A percentile compares a stretch with the other conserved stretches of the same genome.
Conservation (phyloP, 768 basidiomycete genomes). For the Termitomyces sp. region DNA sequence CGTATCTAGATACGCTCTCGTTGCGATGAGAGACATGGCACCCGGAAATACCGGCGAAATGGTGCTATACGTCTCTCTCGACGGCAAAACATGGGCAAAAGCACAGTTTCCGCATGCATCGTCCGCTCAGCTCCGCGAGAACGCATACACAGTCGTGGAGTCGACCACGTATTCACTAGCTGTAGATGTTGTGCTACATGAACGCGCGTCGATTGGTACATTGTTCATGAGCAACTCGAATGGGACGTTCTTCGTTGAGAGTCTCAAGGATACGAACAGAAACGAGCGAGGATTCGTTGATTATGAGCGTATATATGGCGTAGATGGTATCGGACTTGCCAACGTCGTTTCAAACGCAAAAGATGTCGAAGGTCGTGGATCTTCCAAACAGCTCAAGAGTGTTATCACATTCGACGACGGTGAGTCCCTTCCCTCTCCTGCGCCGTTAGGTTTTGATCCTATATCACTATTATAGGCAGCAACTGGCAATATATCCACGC, state of each 20-base stretch:
- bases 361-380: slow-evolving; percentile 69
- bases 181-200: slow-evolving; percentile 84
- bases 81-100: slow-evolving; percentile 80
- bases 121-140: slow-evolving; percentile 73
- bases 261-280: slow-evolving; percentile 87
- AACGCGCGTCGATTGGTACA: slow-evolving; percentile 68
- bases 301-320: slow-evolving; percentile 80
- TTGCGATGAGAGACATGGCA: slow-evolving; percentile 72
- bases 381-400: slow-evolving; percentile 70
- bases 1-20: slow-evolving; percentile 88
- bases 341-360: slow-evolving; percentile 82
- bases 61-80: slow-evolving; percentile 81
- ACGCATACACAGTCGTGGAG: slow-evolving; percentile 95
- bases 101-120: slow-evolving; percentile 92
- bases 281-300: slow-evolving; percentile 88
- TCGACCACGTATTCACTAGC: slow-evolving; percentile 89
- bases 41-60: slow-evolving; percentile 58
- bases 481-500: slow-evolving; percentile 68
- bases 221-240: slow-evolving; percentile 95
- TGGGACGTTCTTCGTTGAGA: slow-evolving; percentile 91
- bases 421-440: slow-evolving; percentile 1
- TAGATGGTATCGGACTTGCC: slow-evolving; percentile 88
- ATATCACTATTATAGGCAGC: slow-evolving; percentile 34
- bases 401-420: slow-evolving; percentile 86
- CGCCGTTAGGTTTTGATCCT: slow-evolving; percentile 13